Base-by-base conservation (phyloP, 345 rosid genomes). In the Populus euphratica region DNA sequence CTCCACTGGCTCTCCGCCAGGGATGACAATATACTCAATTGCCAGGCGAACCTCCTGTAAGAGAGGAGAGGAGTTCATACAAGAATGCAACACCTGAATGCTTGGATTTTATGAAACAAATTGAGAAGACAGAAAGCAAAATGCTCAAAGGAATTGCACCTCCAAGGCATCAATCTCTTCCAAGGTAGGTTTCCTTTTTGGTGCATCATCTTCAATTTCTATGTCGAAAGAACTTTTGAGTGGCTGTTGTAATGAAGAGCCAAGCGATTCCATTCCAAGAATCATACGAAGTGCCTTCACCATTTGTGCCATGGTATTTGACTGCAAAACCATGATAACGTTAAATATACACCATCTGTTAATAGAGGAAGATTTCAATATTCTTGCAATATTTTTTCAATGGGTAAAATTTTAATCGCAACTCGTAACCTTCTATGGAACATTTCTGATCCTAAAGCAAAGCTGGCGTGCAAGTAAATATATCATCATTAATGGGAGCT, bases 91-190 rank as follows among this genome's bases (percentile, higher is more conserved):
- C 36, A 74, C 25, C 29, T n/a, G 65, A 21, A 61, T 61, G 12
- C 13, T n/a, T 61, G 29, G 65, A 61, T 20, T n/a, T 61, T 25
- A 25, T 20, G 11, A 69, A 41, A 17, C 29, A 69, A 25, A 41
- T 23, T 21, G 43, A 36, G 49, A 41, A 69, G 23, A 63, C 29
- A 29, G 68, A 25, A 63, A 8, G 33, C 29, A 11, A 63, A 25
- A 14, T 29, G 68, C 3, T 25, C 35, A 33, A 29, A 74, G 77
- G 59, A 83, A 43, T 63, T 69, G 79, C 44, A 92, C 99, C 99
- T 95, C 99, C 72, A 96, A 85, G 65, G 99, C 99, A 86, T 96
- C 98, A 6, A 96, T 92, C 87, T 96, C 99, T 89, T 96, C 99
- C 62, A 96, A 82, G 75, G 94, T 89, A 10, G 98, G 98, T 81